Evolutionary conservation across 2,329 filamentous ascomycete genomes (phyloP).

Genomic region (Ciborinia camelliae): DNA sequence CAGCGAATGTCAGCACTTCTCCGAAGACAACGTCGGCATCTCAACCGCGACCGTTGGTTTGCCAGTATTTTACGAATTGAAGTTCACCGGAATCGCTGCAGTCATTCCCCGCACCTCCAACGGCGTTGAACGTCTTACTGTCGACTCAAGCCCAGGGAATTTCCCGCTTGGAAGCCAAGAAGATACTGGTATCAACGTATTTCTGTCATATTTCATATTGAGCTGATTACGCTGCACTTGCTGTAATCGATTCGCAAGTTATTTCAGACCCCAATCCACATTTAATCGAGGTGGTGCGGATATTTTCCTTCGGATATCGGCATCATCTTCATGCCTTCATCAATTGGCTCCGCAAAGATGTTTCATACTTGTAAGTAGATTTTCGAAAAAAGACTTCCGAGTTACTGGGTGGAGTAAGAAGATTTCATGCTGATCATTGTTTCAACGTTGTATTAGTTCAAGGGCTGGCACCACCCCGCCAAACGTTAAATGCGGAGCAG

Average conservation of each 20-base stretch:
- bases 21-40: constrained; percentile 8
- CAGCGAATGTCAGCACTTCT: constrained; percentile 13
- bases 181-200: constrained; percentile 1
- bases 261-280: constrained; percentile 3
- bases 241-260: background rate
- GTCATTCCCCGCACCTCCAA: constrained; percentile 14
- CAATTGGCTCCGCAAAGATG: constrained; percentile 34
- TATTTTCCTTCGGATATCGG: constrained; percentile 13
- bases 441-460: constrained; percentile 30
- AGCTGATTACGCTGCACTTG: constrained; percentile 16
- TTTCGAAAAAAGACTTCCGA: background rate
- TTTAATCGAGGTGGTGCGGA: background rate
- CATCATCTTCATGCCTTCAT: constrained; percentile 32
- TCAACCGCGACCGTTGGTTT: constrained; percentile 12
- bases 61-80: constrained; percentile 11
- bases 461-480: constrained; percentile 34
- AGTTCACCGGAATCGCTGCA: constrained; percentile 17
- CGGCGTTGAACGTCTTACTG: background rate
- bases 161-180: constrained; percentile 2
- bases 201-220: constrained; percentile 18
- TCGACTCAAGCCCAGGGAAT: background rate
- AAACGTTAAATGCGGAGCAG: constrained; percentile 27
- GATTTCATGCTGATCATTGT: constrained; percentile 16
- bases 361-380: constrained; percentile 37
- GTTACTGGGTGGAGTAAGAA: constrained; percentile 11